These are phyloP conservation scores for Thelonectria rubi DNA, from an alignment of 2,329 filamentous ascomycete species.

Conservation along the genomic window DNA sequence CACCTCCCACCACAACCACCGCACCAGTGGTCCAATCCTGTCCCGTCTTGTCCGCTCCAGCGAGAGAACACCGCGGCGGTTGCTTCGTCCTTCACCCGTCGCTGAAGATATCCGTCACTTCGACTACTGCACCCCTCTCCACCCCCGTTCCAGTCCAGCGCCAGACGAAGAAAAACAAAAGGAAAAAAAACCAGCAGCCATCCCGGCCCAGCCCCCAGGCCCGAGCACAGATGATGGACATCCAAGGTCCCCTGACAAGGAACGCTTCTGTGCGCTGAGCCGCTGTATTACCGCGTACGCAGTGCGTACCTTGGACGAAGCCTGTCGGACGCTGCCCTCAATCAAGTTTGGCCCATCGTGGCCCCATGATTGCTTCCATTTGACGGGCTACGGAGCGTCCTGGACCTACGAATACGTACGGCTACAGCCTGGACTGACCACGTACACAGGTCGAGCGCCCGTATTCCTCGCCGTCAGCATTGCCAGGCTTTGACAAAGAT, in stretches of 20 bases:
- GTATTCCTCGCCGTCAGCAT: slow-evolving; percentile 9
- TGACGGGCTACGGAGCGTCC: background rate
- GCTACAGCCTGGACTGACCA: slow-evolving; percentile 5
- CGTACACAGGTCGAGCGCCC: slow-evolving; percentile 4
- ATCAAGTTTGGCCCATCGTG: slow-evolving; percentile 18
- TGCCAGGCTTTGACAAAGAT: background rate
- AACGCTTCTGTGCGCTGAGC: slow-evolving; percentile 7
- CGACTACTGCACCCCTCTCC: slow-evolving; percentile 21
- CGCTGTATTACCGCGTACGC: slow-evolving; percentile 13
- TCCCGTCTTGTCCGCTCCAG: slow-evolving; percentile 12
- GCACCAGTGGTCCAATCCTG: slow-evolving; percentile 17
- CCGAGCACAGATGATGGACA: slow-evolving; percentile 6
- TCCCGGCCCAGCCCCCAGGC: slow-evolving; percentile 17
- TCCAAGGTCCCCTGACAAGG: slow-evolving; percentile 8
- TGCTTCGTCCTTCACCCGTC: background rate
- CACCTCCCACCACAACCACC: slow-evolving; percentile 17
- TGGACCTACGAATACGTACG: slow-evolving; percentile 1
- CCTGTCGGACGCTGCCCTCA: slow-evolving; percentile 11
- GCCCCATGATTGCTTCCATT: slow-evolving; percentile 20
- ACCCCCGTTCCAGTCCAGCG: slow-evolving; percentile 5
- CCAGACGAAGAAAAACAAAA: slow-evolving; percentile 1
- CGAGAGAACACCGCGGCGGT: background rate
- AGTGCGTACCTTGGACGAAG: slow-evolving; percentile 4
- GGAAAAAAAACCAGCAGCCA: slow-evolving; percentile 11
- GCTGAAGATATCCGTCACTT: background rate